These are phyloP conservation scores for Tetramitus jugosus DNA, from an alignment of 208 protist genomes.

Conservation along the genomic window DNA sequence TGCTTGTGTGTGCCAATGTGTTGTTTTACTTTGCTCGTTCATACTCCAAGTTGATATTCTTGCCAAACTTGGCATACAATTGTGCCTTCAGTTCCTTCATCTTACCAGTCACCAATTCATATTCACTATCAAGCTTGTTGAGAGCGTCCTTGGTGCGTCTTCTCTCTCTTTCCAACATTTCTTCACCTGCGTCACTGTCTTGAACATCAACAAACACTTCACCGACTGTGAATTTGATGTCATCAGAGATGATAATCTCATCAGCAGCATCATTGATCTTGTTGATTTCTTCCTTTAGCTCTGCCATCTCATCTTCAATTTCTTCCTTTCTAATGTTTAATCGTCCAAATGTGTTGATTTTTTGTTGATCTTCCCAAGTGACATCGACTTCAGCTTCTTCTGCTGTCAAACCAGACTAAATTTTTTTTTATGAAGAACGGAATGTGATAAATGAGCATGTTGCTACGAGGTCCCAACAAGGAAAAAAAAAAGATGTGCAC, in stretches of 20 bases:
- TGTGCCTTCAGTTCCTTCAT: conserved; percentile 66
- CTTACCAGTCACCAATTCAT: conserved; percentile 15
- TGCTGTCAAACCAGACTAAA: neutral
- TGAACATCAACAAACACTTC: conserved; percentile 66
- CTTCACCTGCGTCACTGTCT: conserved; percentile 48
- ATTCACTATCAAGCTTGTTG: conserved; percentile 48
- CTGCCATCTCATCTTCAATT: conserved; percentile 43
- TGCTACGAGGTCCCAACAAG: no score
- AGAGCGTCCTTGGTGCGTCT: conserved; percentile 46
- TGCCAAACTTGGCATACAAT: conserved; percentile 73
- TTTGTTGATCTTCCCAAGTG: conserved; percentile 69
- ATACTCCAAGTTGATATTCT: conserved; percentile 68
- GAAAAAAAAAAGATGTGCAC: no score
- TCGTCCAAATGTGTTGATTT: conserved; percentile 67
- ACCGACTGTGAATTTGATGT: conserved; percentile 70
- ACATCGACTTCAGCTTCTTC: conserved; percentile 34
- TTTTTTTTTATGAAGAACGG: no score
- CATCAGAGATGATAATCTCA: conserved; percentile 51
- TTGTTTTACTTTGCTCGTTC: no score
- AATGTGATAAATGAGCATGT: no score
- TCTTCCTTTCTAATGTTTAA: conserved; percentile 58
- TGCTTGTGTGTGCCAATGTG: no score
- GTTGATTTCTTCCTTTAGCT: conserved; percentile 37
- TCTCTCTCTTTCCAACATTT: conserved; percentile 55
- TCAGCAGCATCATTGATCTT: conserved; percentile 54